Conservation (phyloP, 2,329 filamentous ascomycete genomes). For the Ambrosiella beaveri region DNA sequence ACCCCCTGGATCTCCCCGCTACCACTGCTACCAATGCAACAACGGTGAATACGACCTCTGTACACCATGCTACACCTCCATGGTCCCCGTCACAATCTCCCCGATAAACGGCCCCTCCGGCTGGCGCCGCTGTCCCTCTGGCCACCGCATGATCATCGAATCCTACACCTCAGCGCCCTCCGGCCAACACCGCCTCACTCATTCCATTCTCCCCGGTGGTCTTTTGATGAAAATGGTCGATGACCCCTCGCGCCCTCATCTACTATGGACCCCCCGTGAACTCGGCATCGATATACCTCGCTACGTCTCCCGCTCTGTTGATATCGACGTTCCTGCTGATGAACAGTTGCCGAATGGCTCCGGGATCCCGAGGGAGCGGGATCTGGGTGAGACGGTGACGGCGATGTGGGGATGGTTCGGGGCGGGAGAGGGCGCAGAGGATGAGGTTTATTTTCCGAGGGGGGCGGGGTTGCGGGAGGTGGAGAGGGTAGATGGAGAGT, state of each 20-base stretch:
- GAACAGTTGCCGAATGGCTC: background rate
- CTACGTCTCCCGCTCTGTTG: slow-evolving; percentile 22
- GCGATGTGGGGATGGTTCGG: slow-evolving; percentile 72
- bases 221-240: slow-evolving; percentile 34
- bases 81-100: slow-evolving; percentile 46
- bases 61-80: slow-evolving; percentile 55
- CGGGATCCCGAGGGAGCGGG: slow-evolving; percentile 3
- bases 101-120: slow-evolving; percentile 60
- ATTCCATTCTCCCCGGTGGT: slow-evolving; percentile 64
- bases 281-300: slow-evolving; percentile 1
- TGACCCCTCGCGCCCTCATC: background rate
- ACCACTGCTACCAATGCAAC: slow-evolving; percentile 62
- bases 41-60: slow-evolving; percentile 78
- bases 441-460: slow-evolving; percentile 72
- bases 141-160: slow-evolving; percentile 71
- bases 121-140: slow-evolving; percentile 65
- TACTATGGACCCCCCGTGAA: slow-evolving; percentile 7
- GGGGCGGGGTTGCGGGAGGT: slow-evolving; percentile 70
- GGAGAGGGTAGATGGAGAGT: slow-evolving; percentile 78
- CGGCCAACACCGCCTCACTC: slow-evolving; percentile 49
- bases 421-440: slow-evolving; percentile 31
- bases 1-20: slow-evolving; percentile 48
- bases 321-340: slow-evolving; percentile 23
- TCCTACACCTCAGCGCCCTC: slow-evolving; percentile 53
- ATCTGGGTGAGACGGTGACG: slow-evolving; percentile 24